Evolutionary conservation across 75 land plant genomes (phyloP), one percentile per base, ranked within the genome.

Genomic region (Cryptomeria japonica): DNA sequence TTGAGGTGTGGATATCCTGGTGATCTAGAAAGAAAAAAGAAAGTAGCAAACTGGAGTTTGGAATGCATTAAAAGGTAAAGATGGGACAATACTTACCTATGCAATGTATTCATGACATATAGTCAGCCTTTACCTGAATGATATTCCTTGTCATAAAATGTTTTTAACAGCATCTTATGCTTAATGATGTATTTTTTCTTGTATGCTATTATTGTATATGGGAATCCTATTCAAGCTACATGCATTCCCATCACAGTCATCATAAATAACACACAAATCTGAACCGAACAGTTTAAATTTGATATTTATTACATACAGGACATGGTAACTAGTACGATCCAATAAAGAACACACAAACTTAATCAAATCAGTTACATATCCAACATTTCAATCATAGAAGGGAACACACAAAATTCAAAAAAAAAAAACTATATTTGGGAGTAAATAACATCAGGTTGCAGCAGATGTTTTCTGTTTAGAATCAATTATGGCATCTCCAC

Each of bases 1-100:
- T 86, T 92, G 86, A 85, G 38, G 37, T 95, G 95, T 92, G 93
- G 92, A 44, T 87, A 89, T 31, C 85, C 56, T 76, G 46, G 64
- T 70, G 91, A 95, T 88, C 16, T 94, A 16, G 86, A 87, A 84
- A 79, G 86, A 34, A 68, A 72, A 31, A 49, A 19, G 76, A 47
- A 44, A 28, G 72, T 89, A 41, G 88, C 90, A 3, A 83, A 83
- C 7, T 39, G 87, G 61, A 87, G 93, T 82, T 53, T 87, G 61
- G 73, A 51, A 79, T 39, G 34, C 79, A 72, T 93, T 32, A 80
- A 41, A 89, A 93, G 94, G 94, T 93, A 89, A 80, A 41, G 49
- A 80, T 11, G 44, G 44, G 49, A 80, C 32, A 16, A 80, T 80
- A 13, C 84, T 7, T 44, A 80, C 32, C 84, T 44, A 28, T 7